Conservation (phyloP, 441 rosid genomes). For the Brassica hybrid region DNA sequence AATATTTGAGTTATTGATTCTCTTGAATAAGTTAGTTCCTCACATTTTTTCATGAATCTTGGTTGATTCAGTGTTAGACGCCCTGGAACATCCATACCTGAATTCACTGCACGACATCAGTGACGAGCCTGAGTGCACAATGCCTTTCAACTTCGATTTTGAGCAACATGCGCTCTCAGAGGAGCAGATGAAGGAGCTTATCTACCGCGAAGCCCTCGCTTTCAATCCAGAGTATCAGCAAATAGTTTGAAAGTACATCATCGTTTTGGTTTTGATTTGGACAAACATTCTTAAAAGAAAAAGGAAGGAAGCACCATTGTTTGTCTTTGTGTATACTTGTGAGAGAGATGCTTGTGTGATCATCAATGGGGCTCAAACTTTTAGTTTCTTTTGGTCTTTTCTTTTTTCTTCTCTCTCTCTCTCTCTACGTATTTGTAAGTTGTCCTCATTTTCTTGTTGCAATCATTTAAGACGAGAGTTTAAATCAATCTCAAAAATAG, state of each 20-base stretch:
- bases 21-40: constrained; percentile 13
- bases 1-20: neutral
- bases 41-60: constrained; percentile 20
- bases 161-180: constrained; percentile 80
- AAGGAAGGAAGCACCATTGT: constrained; percentile 24
- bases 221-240: constrained; percentile 81
- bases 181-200: constrained; percentile 95
- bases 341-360: constrained; percentile 27
- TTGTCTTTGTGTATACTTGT: constrained; percentile 39
- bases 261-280: constrained; percentile 8
- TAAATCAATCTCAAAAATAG: constrained; percentile 24
- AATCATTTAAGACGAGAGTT: constrained; percentile 6
- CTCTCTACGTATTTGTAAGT: constrained; percentile 27
- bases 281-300: constrained; percentile 16
- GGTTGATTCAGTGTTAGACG: constrained; percentile 63
- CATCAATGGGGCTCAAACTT: constrained; percentile 25
- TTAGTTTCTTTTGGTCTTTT: neutral
- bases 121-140: constrained; percentile 82
- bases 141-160: constrained; percentile 84
- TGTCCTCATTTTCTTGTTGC: neutral
- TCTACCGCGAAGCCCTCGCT: constrained; percentile 81
- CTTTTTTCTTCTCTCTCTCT: neutral
- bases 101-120: constrained; percentile 79
- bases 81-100: constrained; percentile 90
- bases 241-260: constrained; percentile 26